Percentiles rank a stretch among this genome's conserved stretches.
phyloP scores from a whole-genome alignment of 371 early-diverging fungal species.

The Mortierella sp. region DNA sequence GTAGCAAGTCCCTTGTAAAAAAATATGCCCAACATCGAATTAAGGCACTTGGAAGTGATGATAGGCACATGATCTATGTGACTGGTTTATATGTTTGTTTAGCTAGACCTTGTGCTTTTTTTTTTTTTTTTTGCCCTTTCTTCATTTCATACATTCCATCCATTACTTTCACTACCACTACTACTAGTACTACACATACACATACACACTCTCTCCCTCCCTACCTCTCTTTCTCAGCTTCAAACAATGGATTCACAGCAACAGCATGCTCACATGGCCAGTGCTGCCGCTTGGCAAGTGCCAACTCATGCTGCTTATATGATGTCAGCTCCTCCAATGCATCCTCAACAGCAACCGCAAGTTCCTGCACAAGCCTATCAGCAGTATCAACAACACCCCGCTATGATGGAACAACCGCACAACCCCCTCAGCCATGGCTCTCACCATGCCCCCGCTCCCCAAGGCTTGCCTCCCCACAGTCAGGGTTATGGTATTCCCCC shows the following conservation, averaged over 20 bases:
- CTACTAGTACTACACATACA: no score
- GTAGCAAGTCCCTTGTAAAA: no score
- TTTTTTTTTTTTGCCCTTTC: background rate
- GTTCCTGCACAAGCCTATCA: constrained; percentile 17
- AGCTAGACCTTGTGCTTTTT: background rate
- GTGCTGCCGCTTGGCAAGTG: constrained; percentile 26
- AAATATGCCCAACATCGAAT: no score
- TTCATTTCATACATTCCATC: constrained; percentile 1
- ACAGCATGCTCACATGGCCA: constrained; percentile 28
- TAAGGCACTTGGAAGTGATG: no score
- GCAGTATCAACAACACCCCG: constrained; percentile 39
- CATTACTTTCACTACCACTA: background rate
- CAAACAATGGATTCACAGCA: constrained; percentile 36
- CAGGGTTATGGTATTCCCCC: constrained; percentile 47
- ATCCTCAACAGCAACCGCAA: constrained; percentile 22
- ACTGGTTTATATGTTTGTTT: constrained; percentile 1
- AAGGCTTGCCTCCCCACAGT: constrained; percentile 15
- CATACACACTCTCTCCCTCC: background rate
- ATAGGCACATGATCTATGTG: background rate
- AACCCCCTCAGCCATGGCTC: constrained; percentile 22
- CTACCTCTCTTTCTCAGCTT: background rate
- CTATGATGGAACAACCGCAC: constrained; percentile 31
- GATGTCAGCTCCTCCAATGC: constrained; percentile 32
- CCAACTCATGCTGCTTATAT: constrained; percentile 32
- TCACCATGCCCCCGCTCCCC: constrained; percentile 17